Evolutionary conservation across 176 grass and related monocot genomes (phyloP).

Genomic region (Tuctoria greenei): DNA sequence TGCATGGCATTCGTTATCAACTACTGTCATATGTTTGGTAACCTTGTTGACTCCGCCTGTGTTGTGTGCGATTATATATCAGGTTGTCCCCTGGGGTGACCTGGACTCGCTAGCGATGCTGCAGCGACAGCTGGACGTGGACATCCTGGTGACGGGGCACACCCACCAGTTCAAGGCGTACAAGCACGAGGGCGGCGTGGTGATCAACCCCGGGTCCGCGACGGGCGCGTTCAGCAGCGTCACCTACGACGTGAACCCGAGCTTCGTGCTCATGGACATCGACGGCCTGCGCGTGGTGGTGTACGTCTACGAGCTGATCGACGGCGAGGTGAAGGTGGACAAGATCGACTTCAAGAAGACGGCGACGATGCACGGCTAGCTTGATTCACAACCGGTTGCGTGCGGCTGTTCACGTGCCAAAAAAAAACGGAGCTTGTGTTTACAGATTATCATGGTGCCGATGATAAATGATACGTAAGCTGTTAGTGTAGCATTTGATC

Average conservation of each 20-base stretch:
- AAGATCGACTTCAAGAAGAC: conserved; percentile 99
- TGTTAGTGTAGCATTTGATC: no score
- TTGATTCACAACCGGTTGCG: no score
- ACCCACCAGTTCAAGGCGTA: conserved; percentile 96
- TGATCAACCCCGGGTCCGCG: conserved; percentile 92
- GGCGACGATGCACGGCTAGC: conserved; percentile 44
- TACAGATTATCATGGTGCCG: no score
- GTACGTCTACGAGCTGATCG: conserved; percentile 94
- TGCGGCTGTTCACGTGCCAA: no score
- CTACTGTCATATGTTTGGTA: neutral
- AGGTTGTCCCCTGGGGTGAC: conserved; percentile 97
- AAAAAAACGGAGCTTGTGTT: no score
- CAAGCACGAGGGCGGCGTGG: conserved; percentile 94
- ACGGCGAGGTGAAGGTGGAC: conserved; percentile 97
- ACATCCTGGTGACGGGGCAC: conserved; percentile 97
- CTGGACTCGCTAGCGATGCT: conserved; percentile 97
- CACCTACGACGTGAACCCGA: conserved; percentile 91
- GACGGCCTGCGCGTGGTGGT: conserved; percentile 94
- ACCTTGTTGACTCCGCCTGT: neutral
- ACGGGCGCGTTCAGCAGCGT: conserved; percentile 94
- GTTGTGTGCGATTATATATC: neutral
- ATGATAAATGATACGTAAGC: no score
- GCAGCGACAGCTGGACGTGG: conserved; percentile 90
- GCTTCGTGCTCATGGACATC: conserved; percentile 98
- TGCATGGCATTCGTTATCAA: neutral